Conservation (phyloP, 306 rosid genomes). For the Dicorynia guianensis region DNA sequence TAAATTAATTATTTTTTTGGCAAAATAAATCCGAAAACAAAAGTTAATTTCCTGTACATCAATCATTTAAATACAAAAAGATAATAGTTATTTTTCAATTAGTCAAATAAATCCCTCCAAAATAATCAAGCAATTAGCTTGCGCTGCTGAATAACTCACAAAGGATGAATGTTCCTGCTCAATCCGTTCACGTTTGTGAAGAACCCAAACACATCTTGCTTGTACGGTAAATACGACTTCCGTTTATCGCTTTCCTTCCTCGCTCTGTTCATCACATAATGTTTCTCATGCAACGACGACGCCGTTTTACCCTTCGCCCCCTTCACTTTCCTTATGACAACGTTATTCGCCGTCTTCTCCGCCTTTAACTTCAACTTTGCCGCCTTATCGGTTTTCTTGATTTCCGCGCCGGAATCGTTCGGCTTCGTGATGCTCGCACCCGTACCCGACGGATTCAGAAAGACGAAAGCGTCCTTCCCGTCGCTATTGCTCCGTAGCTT, state of each 20-base stretch:
- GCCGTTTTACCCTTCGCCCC: constrained; percentile 41
- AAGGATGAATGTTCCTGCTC: constrained; percentile 82
- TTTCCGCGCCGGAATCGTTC: neutral
- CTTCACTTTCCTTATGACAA: constrained; percentile 30
- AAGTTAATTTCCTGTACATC: constrained; percentile 7
- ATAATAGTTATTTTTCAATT: neutral
- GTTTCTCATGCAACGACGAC: constrained; percentile 71
- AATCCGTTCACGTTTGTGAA: constrained; percentile 66
- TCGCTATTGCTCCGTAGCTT: constrained; percentile 81
- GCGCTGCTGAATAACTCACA: constrained; percentile 31
- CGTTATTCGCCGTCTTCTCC: constrained; percentile 27
- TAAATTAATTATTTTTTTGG: too few species aligned
- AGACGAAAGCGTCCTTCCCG: constrained; percentile 81
- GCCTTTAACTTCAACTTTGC: constrained; percentile 9
- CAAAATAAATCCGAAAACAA: neutral
- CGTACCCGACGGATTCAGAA: constrained; percentile 45
- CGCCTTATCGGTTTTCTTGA: too few species aligned
- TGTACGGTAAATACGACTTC: constrained; percentile 81
- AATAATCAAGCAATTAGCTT: neutral
- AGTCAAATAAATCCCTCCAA: neutral
- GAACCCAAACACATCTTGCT: constrained; percentile 70
- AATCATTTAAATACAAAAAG: constrained; percentile 34
- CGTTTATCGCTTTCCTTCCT: constrained; percentile 73
- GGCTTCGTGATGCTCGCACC: neutral
- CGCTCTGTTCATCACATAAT: constrained; percentile 66